Evolutionary conservation across 2,329 filamentous ascomycete species (phyloP).

Genomic region (Ploettnerulaceae sp.): DNA sequence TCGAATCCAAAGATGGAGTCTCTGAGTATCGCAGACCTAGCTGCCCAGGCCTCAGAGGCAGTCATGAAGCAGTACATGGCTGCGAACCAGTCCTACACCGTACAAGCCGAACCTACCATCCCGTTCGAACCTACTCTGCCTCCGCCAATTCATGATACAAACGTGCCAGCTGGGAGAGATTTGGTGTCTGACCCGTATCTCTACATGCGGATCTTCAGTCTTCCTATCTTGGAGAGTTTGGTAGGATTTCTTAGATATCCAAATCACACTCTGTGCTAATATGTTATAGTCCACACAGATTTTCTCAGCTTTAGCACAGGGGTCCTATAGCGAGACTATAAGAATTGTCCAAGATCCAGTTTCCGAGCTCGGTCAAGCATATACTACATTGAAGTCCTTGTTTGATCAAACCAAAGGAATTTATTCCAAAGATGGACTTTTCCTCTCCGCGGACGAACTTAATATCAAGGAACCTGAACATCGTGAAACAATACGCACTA

Average conservation of each 20-base stretch:
- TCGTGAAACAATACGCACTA: slow-evolving; percentile 55
- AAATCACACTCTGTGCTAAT: slow-evolving; percentile 11
- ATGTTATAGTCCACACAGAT: slow-evolving; percentile 50
- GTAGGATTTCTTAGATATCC: slow-evolving; percentile 36
- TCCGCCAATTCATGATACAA: background rate
- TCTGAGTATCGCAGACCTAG: slow-evolving; percentile 4
- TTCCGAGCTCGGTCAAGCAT: slow-evolving; percentile 55
- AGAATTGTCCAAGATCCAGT: slow-evolving; percentile 51
- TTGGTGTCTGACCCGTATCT: slow-evolving; percentile 29
- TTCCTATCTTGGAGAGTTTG: slow-evolving; percentile 57
- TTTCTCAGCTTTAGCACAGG: slow-evolving; percentile 51
- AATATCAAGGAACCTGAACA: slow-evolving; percentile 47
- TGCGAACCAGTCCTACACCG: background rate
- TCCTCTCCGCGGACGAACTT: slow-evolving; percentile 49
- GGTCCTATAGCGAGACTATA: slow-evolving; percentile 51
- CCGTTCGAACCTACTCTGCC: background rate
- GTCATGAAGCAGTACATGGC: slow-evolving; percentile 8
- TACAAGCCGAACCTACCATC: background rate
- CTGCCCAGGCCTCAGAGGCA: slow-evolving; percentile 6
- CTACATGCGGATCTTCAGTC: slow-evolving; percentile 50
- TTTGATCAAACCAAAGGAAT: slow-evolving; percentile 61
- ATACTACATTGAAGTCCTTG: slow-evolving; percentile 54
- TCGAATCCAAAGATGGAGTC: background rate
- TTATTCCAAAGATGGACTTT: slow-evolving; percentile 47
- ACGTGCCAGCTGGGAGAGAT: slow-evolving; percentile 6